Evolutionary conservation across 106 monocot genomes (phyloP).

Genomic region (Platanthera zijinensis): DNA sequence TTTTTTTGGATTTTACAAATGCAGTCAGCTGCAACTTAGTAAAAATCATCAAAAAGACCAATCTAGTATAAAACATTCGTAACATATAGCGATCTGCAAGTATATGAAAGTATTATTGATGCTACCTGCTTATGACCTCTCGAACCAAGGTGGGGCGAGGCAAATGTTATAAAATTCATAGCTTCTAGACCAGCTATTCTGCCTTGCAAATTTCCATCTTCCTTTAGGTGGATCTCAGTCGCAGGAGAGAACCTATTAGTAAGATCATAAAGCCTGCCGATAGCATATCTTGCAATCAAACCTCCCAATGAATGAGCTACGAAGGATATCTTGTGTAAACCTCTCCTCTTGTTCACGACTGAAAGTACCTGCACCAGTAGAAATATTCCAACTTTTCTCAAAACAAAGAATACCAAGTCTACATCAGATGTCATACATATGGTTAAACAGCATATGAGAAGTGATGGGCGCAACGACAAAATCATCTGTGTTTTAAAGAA

Average conservation of each 20-base stretch:
- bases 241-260: constrained; percentile 1
- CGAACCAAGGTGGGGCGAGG: constrained; percentile 87
- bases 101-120: background rate
- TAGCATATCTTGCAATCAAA: constrained; percentile 85
- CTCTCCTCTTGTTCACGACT: constrained; percentile 41
- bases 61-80: background rate
- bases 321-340: constrained; percentile 72
- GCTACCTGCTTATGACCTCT: constrained; percentile 79
- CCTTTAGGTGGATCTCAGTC: constrained; percentile 11
- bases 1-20: background rate
- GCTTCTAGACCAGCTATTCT: constrained; percentile 72
- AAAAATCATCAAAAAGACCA: background rate
- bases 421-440: background rate
- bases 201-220: constrained; percentile 19
- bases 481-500: background rate
- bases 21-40: background rate
- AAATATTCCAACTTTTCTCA: background rate
- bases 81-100: background rate
- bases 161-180: constrained; percentile 84
- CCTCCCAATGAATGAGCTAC: constrained; percentile 93
- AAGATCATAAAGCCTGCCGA: constrained; percentile 62
- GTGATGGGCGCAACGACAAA: background rate
- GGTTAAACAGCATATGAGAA: background rate
- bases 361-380: constrained; percentile 45
- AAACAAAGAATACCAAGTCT: background rate